Evolutionary conservation across 257 asterid genomes (phyloP), one percentile per base, ranked within the genome.

Genomic region (Petunia secreta): DNA sequence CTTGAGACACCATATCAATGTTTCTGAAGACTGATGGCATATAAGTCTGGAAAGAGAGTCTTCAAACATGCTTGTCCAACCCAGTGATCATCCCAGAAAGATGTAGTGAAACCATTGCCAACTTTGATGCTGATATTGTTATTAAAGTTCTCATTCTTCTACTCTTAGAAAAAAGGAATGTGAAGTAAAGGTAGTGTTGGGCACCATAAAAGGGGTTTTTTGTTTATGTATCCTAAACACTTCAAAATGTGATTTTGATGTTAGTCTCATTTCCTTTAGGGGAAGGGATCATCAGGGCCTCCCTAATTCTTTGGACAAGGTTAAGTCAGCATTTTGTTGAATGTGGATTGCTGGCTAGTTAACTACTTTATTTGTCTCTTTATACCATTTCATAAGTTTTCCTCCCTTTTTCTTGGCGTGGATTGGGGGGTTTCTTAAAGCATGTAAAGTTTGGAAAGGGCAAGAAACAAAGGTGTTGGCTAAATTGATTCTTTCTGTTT

Each of bases 381-480:
- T 50, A 34, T 50, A 62, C n/a, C 52, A 41, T 52, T 71, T 71
- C 58, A 11, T 48, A 50, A 50, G 46, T 73, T 73, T 11, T 73
- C n/a, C 10, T 25, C 13, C 44, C 53, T 48, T 77, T 71, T 36
- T 38, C 39, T 11, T 81, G 41, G 83, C 71, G 25, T 25, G 25
- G 25, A 25, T 75, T 34, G 48, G 62, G 77, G 77, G 50, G 77
- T 44, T 73, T 9, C 77, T 73, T 73, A 57, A 73, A 34, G 77
- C 60, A 73, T 52, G 25, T 34, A 50, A 71, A 50, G 62, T 50
- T 73, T 34, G 44, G 44, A 3, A 71, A 34, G 77, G 62, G 60
- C 62, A 50, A 73, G 62, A 50, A 50, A 13, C 44, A 73, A 4
- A 34, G 52, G 44, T 73, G 25, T 25, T 36, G 62, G 13, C 81